Conservation (phyloP, 139 green algal species). For the Chlorella sp. region DNA sequence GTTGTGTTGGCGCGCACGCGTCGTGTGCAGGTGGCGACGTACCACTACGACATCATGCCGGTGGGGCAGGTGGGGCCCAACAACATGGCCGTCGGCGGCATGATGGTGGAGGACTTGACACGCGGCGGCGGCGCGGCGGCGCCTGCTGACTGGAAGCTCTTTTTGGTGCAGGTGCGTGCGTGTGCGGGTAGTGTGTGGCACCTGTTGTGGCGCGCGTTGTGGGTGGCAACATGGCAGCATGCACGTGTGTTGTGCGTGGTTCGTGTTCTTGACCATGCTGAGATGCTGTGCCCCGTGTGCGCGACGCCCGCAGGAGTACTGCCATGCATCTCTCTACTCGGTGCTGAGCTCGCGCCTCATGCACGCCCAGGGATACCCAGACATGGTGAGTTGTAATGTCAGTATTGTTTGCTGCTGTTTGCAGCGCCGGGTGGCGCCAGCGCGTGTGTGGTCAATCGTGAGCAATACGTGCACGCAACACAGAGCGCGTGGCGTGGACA, state of each 20-base stretch:
- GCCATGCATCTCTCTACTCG: not conserved
- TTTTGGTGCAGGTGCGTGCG: constrained; percentile 9
- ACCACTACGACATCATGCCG: constrained; percentile 16
- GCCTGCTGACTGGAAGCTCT: constrained; percentile 13
- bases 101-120: constrained; percentile 5
- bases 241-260: too few species aligned
- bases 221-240: too few species aligned
- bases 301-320: constrained; percentile 13
- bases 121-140: not conserved
- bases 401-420: not conserved
- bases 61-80: not conserved
- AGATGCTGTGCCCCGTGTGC: too few species aligned
- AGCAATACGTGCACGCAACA: too few species aligned
- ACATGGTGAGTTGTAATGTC: constrained; percentile 3
- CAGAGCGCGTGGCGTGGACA: too few species aligned
- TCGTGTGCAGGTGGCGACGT: not conserved
- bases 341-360: constrained; percentile 1
- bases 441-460: too few species aligned
- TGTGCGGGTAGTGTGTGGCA: not conserved
- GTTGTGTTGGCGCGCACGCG: too few species aligned
- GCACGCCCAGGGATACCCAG: not conserved
- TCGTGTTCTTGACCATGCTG: too few species aligned
- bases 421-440: too few species aligned
- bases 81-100: not conserved
- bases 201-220: not conserved